These are phyloP conservation scores for Backusella parvicylindrica DNA, from an alignment of 192 early-diverging fungal genomes.

Conservation along the genomic window DNA sequence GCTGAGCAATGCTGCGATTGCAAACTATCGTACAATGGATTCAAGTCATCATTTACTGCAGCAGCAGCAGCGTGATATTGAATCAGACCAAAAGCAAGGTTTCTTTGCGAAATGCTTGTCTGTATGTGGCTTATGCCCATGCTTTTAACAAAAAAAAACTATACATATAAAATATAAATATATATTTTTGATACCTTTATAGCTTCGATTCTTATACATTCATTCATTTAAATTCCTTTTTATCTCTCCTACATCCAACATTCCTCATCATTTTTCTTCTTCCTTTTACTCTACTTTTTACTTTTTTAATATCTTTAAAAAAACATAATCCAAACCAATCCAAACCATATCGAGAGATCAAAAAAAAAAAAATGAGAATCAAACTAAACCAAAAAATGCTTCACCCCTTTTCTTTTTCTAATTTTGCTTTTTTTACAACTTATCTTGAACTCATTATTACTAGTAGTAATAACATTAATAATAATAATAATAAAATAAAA, in stretches of 20 bases:
- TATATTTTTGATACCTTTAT: constrained; percentile 3
- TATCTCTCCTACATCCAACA: not conserved
- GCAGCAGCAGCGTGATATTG: constrained; percentile 1
- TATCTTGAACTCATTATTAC: not conserved
- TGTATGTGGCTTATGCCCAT: constrained; percentile 11
- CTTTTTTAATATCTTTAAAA: not conserved
- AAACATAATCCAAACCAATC: no score
- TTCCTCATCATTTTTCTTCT: not conserved
- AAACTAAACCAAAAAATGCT: not conserved
- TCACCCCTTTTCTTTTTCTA: not conserved
- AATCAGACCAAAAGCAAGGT: constrained; percentile 2
- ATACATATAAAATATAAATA: not conserved
- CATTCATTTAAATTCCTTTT: not conserved
- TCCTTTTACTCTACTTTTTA: not conserved
- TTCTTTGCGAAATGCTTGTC: not conserved
- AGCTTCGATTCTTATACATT: not conserved
- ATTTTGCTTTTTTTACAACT: not conserved
- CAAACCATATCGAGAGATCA: no score
- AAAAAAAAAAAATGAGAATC: not conserved
- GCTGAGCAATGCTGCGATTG: not conserved
- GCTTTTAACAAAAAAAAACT: constrained; percentile 2
- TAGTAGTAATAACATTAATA: no score
- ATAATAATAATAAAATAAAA: not conserved
- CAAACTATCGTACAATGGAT: constrained; percentile 12
- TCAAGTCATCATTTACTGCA: constrained; percentile 5